Conservation (phyloP, 2,329 filamentous ascomycete species). For the Aspergillus pseudoviridinutans region DNA sequence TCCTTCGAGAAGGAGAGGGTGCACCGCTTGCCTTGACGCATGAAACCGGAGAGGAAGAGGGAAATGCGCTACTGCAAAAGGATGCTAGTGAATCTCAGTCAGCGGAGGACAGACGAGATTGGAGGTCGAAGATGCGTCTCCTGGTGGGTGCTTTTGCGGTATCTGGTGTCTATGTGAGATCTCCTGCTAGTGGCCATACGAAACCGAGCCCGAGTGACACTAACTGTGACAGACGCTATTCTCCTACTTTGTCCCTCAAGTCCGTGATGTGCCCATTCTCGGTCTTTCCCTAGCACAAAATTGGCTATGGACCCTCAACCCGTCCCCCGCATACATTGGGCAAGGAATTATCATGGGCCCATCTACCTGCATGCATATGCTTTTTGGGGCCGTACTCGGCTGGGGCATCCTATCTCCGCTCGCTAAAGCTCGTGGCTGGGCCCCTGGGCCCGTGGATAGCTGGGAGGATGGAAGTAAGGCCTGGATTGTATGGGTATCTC, state of each 20-base stretch:
- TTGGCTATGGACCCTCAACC: conserved; percentile 96
- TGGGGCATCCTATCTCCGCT: conserved; percentile 90
- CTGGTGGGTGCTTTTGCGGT: conserved; percentile 57
- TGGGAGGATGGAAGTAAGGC: conserved; percentile 95
- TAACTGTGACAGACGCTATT: conserved; percentile 62
- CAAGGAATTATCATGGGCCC: conserved; percentile 99
- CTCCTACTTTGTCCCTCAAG: conserved; percentile 83
- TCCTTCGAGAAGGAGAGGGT: conserved; percentile 22
- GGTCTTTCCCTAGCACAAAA: conserved; percentile 67
- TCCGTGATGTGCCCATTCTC: conserved; percentile 84
- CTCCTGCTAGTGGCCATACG: conserved; percentile 3
- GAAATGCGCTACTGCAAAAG: conserved; percentile 51
- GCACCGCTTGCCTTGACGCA: conserved; percentile 29
- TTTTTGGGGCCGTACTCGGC: conserved; percentile 80
- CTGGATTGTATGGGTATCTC: conserved; percentile 96
- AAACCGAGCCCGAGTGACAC: neutral
- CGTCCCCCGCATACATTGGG: conserved; percentile 93
- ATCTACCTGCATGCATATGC: conserved; percentile 91
- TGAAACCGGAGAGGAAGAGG: conserved; percentile 29
- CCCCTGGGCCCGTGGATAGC: conserved; percentile 76
- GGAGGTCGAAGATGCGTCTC: conserved; percentile 59
- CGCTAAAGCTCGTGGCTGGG: conserved; percentile 83
- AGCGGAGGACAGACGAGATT: conserved; percentile 46
- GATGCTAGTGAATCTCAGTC: conserved; percentile 26
- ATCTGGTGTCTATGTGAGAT: conserved; percentile 52